Conservation (phyloP, 2,329 filamentous ascomycete species). For the Bipolaris zeicola region DNA sequence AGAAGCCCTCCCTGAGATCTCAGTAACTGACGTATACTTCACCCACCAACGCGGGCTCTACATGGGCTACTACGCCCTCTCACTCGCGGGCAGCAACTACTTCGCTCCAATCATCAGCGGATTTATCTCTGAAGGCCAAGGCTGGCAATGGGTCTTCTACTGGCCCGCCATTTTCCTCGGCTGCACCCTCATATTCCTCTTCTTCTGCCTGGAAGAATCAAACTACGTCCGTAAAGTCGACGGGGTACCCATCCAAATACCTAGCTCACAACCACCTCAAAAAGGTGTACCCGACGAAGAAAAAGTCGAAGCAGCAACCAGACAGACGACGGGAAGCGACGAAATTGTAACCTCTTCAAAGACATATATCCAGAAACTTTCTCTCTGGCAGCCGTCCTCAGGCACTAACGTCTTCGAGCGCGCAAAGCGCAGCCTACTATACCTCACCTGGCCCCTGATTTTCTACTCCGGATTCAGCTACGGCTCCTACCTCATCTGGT, state of each 20-base stretch:
- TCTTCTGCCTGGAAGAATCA: slow-evolving; percentile 67
- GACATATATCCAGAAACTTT: slow-evolving; percentile 26
- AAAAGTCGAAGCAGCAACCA: slow-evolving; percentile 31
- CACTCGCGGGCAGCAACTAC: slow-evolving; percentile 44
- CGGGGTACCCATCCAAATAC: slow-evolving; percentile 11
- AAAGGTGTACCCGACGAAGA: slow-evolving; percentile 16
- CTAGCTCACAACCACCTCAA: slow-evolving; percentile 13
- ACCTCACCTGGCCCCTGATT: slow-evolving; percentile 46
- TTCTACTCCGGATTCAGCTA: slow-evolving; percentile 35
- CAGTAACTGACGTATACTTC: slow-evolving; percentile 51
- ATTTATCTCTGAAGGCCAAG: slow-evolving; percentile 45
- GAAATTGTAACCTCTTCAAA: slow-evolving; percentile 17
- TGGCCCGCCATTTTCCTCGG: slow-evolving; percentile 62
- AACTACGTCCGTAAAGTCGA: slow-evolving; percentile 55
- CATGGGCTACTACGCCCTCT: slow-evolving; percentile 42
- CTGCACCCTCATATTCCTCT: slow-evolving; percentile 57
- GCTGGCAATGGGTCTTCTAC: slow-evolving; percentile 49
- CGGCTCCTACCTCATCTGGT: slow-evolving; percentile 35
- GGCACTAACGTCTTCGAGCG: slow-evolving; percentile 26
- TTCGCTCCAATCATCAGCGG: slow-evolving; percentile 46
- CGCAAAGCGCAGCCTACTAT: slow-evolving; percentile 31
- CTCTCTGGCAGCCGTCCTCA: slow-evolving; percentile 28
- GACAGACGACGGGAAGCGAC: slow-evolving; percentile 20
- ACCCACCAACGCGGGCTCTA: slow-evolving; percentile 43
- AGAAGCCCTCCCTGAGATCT: slow-evolving; percentile 57